Evolutionary conservation across 495 filamentous ascomycete species (phyloP), one percentile per base, ranked within the genome.

Genomic region (Annulohypoxylon maeteangense): DNA sequence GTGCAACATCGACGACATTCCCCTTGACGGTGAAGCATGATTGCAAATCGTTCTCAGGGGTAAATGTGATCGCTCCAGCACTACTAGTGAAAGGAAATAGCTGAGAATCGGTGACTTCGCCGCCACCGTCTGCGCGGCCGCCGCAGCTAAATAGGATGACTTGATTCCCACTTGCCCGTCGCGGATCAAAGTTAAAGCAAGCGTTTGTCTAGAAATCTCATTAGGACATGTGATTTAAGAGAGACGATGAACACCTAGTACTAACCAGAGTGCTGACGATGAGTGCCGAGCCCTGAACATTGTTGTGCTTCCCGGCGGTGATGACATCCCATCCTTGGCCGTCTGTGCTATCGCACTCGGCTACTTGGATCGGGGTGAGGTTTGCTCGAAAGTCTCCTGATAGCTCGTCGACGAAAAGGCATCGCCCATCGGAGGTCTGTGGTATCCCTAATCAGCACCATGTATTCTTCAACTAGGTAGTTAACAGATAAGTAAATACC

Each of bases 381-480:
- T 88, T 88, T 50, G 82, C 83, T 22, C 86, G 81, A 65, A 88
- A 88, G 70, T 88, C 86, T 5, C 86, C 86, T 4, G 85, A 87
- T 3, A 86, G 76, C 62, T 85, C 78, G 65, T 87, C 79, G 23
- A 88, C 81, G 58, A 83, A 85, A 20, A 88, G 81, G 57, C 86
- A 88, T 67, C 79, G 77, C 7, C 84, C 84, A 58, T 82, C 80
- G 1, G 84, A 82, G 23, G 85, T 86, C 83, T 86, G 40, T 20
- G 7, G 34, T 25, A 44, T 44, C 29, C 5, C 45, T 66, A 47
- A 61, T 71, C 44, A 59, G 31, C 25, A 11, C 4, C 12, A 14
- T 0, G 12, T 18, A 10, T 6, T n/a, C 7, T 6, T 16, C 11
- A 4, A 23, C 23, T 27, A 18, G 20, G 16, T 32, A 59, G 5